Conservation (phyloP, 257 asterid genomes). For the Primulina eburnea region DNA sequence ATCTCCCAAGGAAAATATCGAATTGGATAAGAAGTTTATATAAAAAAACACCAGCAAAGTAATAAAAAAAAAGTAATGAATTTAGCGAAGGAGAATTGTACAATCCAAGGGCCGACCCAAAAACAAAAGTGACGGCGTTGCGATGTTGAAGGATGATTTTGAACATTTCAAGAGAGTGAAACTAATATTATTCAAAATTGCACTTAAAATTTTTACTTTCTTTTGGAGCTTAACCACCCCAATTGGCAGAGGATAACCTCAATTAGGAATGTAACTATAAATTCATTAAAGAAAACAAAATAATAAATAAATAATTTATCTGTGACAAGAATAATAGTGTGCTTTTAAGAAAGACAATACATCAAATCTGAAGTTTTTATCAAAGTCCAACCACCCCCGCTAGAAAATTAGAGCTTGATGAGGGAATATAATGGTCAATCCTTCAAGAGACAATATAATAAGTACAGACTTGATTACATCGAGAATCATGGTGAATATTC, state of each 20-base stretch:
- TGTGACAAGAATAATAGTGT: background rate
- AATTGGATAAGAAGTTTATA: no score
- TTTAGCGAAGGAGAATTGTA: no score
- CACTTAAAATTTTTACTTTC: background rate
- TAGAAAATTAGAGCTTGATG: background rate
- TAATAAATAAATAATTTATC: no score
- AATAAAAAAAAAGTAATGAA: no score
- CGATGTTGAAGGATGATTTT: no score
- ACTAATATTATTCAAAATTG: background rate
- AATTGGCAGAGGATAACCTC: background rate
- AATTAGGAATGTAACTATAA: no score
- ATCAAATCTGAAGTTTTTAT: no score
- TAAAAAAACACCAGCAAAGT: no score
- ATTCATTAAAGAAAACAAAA: background rate
- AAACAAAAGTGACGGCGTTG: no score
- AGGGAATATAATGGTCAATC: no score
- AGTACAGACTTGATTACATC: conserved; percentile 12
- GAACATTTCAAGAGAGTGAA: background rate
- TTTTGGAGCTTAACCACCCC: background rate
- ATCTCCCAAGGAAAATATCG: no score
- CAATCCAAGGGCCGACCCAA: no score
- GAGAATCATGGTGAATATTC: background rate
- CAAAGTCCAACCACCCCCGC: background rate
- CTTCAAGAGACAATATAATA: background rate
- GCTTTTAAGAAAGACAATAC: background rate